phyloP scores from a whole-genome alignment of 345 rosid species.

The Salix suchowensis region DNA sequence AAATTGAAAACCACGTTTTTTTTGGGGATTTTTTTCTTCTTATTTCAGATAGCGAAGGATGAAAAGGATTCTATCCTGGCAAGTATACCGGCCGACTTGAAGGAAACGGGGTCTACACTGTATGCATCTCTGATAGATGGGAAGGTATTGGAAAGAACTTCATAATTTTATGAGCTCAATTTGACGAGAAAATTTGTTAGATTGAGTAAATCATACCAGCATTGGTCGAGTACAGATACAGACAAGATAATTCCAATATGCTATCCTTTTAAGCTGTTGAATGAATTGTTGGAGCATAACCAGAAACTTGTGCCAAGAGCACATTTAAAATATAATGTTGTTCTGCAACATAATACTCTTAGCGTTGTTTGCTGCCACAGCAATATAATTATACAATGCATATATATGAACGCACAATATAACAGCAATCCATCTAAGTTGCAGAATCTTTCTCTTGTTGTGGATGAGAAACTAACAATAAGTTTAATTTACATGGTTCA shows the following conservation, averaged over 20 bases:
- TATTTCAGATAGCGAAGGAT: conserved; percentile 62
- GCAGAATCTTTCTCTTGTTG: background rate
- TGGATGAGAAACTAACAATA: background rate
- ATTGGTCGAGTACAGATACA: too few species aligned
- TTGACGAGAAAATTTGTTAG: too few species aligned
- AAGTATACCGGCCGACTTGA: conserved; percentile 67
- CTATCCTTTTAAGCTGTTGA: background rate
- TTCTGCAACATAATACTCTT: background rate
- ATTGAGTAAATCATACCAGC: too few species aligned
- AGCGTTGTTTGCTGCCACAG: background rate
- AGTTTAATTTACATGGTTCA: background rate
- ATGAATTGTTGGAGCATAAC: conserved; percentile 3
- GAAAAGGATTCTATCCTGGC: conserved; percentile 69
- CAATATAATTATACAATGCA: background rate
- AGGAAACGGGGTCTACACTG: conserved; percentile 60
- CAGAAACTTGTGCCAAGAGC: conserved; percentile 4
- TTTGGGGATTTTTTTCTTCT: background rate
- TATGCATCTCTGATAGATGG: conserved; percentile 70
- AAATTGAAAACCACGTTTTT: background rate
- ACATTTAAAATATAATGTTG: background rate
- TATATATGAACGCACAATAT: background rate
- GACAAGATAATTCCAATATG: too few species aligned
- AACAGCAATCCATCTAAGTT: background rate
- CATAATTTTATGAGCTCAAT: too few species aligned
- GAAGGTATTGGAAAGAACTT: conserved; percentile 41